Evolutionary conservation across 2,329 filamentous ascomycete species (phyloP).

Genomic region (Paracamarosporium sp.): DNA sequence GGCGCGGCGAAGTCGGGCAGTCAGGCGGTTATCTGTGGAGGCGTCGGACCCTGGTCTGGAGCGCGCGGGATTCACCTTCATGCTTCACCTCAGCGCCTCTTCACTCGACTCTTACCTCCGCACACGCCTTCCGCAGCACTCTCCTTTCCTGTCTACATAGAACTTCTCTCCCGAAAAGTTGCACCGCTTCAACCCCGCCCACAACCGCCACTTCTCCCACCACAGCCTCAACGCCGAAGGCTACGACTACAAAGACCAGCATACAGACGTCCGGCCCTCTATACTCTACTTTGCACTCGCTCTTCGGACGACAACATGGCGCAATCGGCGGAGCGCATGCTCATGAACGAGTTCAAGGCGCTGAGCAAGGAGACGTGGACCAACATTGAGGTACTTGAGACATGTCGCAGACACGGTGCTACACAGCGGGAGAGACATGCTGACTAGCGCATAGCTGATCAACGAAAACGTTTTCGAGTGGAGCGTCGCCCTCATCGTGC

Average conservation of each 20-base stretch:
- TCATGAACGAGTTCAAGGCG: constrained; percentile 86
- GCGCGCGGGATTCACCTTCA: not conserved
- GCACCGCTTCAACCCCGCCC: not conserved
- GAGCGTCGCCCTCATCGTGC: constrained; percentile 86
- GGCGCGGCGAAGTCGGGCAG: not conserved
- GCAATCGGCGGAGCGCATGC: constrained; percentile 72
- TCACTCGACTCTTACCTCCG: not conserved
- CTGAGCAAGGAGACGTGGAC: constrained; percentile 93
- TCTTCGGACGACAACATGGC: constrained; percentile 26
- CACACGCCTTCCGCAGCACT: not conserved
- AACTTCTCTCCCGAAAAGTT: not conserved
- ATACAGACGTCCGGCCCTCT: not conserved
- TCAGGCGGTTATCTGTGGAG: not conserved
- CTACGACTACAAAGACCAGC: not conserved
- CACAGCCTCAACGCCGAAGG: not conserved
- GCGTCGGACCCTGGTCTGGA: constrained; percentile 1
- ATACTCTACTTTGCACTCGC: not conserved
- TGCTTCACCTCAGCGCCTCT: constrained; percentile 1
- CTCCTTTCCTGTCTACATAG: not conserved
- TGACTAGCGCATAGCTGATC: constrained; percentile 64
- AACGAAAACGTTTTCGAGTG: constrained; percentile 87
- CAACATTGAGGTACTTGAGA: constrained; percentile 74
- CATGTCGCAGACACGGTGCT: not conserved
- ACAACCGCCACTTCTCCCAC: not conserved
- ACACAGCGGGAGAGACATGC: constrained; percentile 12